Percentiles rank a stretch among this genome's conserved stretches.
Conservation (phyloP, 768 basidiomycete genomes). For the Glaciozyma martinii region DNA sequence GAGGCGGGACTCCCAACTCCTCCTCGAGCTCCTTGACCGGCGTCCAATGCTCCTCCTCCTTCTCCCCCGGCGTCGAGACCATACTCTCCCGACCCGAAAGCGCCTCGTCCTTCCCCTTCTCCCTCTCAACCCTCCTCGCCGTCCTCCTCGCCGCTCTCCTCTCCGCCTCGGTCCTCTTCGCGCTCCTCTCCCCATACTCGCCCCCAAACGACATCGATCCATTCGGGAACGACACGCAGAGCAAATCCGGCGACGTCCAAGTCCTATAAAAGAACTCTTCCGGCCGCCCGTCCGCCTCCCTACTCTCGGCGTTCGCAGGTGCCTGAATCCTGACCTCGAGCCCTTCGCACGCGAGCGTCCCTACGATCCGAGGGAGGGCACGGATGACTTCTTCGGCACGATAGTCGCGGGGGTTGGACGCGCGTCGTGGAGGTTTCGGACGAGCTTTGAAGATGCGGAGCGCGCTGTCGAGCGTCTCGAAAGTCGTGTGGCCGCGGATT, state of each 20-base stretch:
- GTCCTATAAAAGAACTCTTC: slow-evolving; percentile 21
- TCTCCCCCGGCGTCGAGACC: background rate
- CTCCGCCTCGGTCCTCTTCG: slow-evolving; percentile 12
- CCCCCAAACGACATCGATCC: slow-evolving; percentile 10
- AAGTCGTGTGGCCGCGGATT: slow-evolving; percentile 17
- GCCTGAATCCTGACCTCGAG: slow-evolving; percentile 18
- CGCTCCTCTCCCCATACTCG: slow-evolving; percentile 15
- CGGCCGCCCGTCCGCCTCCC: slow-evolving; percentile 1
- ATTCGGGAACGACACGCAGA: slow-evolving; percentile 17
- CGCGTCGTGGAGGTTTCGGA: background rate
- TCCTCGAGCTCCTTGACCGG: slow-evolving; percentile 2
- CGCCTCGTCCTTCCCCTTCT: background rate
- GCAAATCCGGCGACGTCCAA: slow-evolving; percentile 20
- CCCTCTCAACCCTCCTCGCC: background rate
- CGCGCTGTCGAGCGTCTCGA: slow-evolving; percentile 22
- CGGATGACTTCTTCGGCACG: background rate
- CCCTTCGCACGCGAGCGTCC: slow-evolving; percentile 1
- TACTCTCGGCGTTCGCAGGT: background rate
- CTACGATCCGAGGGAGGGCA: slow-evolving; percentile 16
- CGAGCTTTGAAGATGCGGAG: slow-evolving; percentile 24
- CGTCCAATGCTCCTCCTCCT: background rate
- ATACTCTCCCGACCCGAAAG: background rate
- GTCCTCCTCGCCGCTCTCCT: slow-evolving; percentile 6
- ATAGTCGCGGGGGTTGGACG: background rate
- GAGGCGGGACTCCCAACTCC: slow-evolving; percentile 15